These are phyloP conservation scores for Diaporthe citriasiana DNA, from an alignment of 2,329 filamentous ascomycete species.

Conservation along the genomic window DNA sequence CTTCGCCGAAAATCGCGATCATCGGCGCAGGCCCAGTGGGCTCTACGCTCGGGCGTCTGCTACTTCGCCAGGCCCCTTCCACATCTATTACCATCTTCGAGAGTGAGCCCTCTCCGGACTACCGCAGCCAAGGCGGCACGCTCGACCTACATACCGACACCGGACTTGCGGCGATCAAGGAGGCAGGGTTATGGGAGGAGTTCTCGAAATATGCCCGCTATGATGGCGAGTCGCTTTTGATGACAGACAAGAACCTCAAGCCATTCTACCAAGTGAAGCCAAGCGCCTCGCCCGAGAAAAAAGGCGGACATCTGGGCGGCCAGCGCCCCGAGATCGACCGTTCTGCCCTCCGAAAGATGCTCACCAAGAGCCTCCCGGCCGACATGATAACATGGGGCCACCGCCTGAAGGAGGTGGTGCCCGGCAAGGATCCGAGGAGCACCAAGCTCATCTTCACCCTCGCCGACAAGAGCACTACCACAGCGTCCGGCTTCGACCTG, in stretches of 20 bases:
- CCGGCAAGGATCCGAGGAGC: constrained; percentile 44
- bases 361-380: constrained; percentile 60
- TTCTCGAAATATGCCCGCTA: constrained; percentile 66
- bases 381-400: constrained; percentile 62
- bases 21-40: constrained; percentile 64
- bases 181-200: constrained; percentile 63
- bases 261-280: constrained; percentile 49
- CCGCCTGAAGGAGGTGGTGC: constrained; percentile 57
- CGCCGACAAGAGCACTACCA: constrained; percentile 46
- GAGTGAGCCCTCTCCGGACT: constrained; percentile 58
- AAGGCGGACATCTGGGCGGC: constrained; percentile 33
- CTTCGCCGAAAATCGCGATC: constrained; percentile 57
- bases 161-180: constrained; percentile 65
- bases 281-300: constrained; percentile 50
- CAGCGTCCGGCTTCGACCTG: constrained; percentile 55
- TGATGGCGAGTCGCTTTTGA: constrained; percentile 64
- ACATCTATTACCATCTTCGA: constrained; percentile 63
- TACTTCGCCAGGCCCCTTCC: constrained; percentile 61
- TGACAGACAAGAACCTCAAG: constrained; percentile 59
- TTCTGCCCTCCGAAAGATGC: constrained; percentile 57
- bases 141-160: constrained; percentile 67
- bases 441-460: constrained; percentile 55
- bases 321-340: constrained; percentile 69
- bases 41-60: constrained; percentile 65
- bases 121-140: constrained; percentile 64